Evolutionary conservation across 2,329 filamentous ascomycete genomes (phyloP).

Genomic region (Penicillium sp.): DNA sequence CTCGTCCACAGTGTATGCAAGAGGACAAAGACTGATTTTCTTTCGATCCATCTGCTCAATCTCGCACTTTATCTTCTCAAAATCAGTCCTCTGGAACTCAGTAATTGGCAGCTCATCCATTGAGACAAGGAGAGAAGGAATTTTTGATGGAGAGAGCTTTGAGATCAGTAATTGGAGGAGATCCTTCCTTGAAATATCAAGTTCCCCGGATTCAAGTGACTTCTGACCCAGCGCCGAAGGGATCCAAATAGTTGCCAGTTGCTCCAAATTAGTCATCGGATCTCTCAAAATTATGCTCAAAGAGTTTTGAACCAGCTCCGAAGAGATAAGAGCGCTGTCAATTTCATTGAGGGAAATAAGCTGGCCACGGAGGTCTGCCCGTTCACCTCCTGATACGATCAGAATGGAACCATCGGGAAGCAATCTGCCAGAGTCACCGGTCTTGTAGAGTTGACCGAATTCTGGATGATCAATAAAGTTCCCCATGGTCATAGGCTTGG

Average conservation of each 20-base stretch:
- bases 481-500: slow-evolving; percentile 53
- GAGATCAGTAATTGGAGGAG: slow-evolving; percentile 57
- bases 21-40: slow-evolving; percentile 46
- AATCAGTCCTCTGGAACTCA: slow-evolving; percentile 71
- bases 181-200: slow-evolving; percentile 30
- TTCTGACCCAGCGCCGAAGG: slow-evolving; percentile 30
- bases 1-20: slow-evolving; percentile 24
- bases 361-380: slow-evolving; percentile 78
- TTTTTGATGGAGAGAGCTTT: slow-evolving; percentile 70
- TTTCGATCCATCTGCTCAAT: slow-evolving; percentile 50
- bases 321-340: slow-evolving; percentile 58
- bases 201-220: slow-evolving; percentile 1
- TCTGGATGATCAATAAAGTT: slow-evolving; percentile 68
- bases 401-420: slow-evolving; percentile 72
- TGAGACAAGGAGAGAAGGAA: slow-evolving; percentile 71
- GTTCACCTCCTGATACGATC: slow-evolving; percentile 70
- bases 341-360: slow-evolving; percentile 77
- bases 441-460: slow-evolving; percentile 74
- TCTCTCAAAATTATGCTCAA: slow-evolving; percentile 58
- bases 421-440: slow-evolving; percentile 77
- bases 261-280: slow-evolving; percentile 43
- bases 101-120: slow-evolving; percentile 69
- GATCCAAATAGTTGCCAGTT: slow-evolving; percentile 69
- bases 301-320: slow-evolving; percentile 57
- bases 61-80: slow-evolving; percentile 48